These are phyloP conservation scores for Parasitella parasitica DNA, from an alignment of 371 early-diverging fungal genomes.

Conservation along the genomic window DNA sequence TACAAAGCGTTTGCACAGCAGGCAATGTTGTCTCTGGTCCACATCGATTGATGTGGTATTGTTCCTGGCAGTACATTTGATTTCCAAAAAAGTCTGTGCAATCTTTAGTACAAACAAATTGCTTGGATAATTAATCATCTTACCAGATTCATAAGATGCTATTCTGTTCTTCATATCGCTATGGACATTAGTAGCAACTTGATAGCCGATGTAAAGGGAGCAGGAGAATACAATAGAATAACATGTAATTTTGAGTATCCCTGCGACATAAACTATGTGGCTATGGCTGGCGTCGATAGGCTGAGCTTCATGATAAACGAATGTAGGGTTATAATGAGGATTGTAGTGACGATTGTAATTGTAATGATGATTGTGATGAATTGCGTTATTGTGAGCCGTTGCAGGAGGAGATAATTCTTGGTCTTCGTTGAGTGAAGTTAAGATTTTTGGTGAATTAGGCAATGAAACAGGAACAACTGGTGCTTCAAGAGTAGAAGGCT, in stretches of 20 bases:
- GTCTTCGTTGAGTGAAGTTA: neutral
- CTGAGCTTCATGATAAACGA: slow-evolving; percentile 11
- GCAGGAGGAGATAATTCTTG: neutral
- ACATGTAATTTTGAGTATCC: slow-evolving; percentile 9
- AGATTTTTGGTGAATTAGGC: neutral
- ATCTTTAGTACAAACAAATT: neutral
- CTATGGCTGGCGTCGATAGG: slow-evolving; percentile 2
- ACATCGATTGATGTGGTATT: slow-evolving; percentile 19
- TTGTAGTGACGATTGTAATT: neutral
- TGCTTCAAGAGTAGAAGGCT: neutral
- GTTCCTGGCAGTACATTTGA: slow-evolving; percentile 15
- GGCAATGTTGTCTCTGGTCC: slow-evolving; percentile 9
- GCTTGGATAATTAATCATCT: neutral
- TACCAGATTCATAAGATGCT: slow-evolving; percentile 18
- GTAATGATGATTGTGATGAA: neutral
- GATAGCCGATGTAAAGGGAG: neutral
- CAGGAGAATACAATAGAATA: neutral
- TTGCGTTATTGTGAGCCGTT: neutral
- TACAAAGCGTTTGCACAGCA: slow-evolving; percentile 8
- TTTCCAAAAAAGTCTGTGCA: slow-evolving; percentile 6
- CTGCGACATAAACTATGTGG: slow-evolving; percentile 4
- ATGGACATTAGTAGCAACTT: neutral
- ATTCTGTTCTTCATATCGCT: slow-evolving; percentile 16
- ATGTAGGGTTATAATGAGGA: neutral
- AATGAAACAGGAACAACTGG: neutral